Conservation (phyloP, 2,329 filamentous ascomycete genomes). For the Paraconiothyrium brasiliense region DNA sequence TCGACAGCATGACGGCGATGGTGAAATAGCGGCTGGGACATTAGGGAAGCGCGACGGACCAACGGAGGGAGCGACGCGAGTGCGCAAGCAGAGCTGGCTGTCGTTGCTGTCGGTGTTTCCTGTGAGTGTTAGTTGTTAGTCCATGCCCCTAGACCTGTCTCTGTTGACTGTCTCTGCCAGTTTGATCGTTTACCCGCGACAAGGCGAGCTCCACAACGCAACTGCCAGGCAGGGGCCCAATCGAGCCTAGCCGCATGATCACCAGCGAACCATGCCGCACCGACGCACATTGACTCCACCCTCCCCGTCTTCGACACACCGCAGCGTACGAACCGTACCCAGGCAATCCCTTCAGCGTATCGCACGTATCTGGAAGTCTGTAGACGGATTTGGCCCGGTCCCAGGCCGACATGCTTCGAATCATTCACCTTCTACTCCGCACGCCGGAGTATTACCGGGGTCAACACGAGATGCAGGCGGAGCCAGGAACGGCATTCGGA, state of each 20-base stretch:
- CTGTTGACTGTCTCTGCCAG: conserved; percentile 27
- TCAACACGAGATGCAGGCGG: neutral
- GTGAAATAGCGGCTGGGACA: conserved; percentile 31
- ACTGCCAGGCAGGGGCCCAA: conserved; percentile 7
- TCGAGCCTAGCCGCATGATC: conserved; percentile 7
- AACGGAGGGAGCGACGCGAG: conserved; percentile 22
- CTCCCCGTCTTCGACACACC: neutral
- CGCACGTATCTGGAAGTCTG: neutral
- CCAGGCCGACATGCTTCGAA: neutral
- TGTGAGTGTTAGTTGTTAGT: conserved; percentile 33
- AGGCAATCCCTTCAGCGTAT: neutral
- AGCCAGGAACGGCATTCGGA: neutral
- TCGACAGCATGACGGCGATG: conserved; percentile 37
- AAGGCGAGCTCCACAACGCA: neutral
- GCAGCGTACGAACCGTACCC: no score
- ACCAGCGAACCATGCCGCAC: neutral
- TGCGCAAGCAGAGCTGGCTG: conserved; percentile 6
- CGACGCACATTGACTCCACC: neutral
- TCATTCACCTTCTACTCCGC: neutral
- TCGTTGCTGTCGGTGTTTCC: conserved; percentile 11
- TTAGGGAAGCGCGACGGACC: conserved; percentile 20
- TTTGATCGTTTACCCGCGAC: conserved; percentile 21
- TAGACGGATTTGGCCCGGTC: neutral
- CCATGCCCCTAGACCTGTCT: conserved; percentile 18
- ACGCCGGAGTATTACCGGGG: neutral